Evolutionary conservation across 2,329 filamentous ascomycete species (phyloP).

Genomic region (Microsporum ferrugineum): DNA sequence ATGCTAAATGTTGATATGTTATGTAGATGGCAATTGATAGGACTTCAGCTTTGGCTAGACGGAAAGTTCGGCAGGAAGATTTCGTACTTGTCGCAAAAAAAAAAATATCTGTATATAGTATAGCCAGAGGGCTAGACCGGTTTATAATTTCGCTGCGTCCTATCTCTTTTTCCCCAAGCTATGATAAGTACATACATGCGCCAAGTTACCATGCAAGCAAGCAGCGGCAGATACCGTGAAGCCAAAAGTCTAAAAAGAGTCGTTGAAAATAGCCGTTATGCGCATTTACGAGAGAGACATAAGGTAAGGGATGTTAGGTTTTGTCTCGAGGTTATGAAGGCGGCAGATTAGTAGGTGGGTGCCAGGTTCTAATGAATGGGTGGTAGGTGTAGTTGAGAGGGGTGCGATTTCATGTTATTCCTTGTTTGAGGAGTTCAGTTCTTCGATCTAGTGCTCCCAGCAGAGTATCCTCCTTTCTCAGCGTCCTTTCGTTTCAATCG

Average conservation of each 20-base stretch:
- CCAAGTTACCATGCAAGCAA: neutral
- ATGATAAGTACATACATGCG: neutral
- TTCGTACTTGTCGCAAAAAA: too few relatives aligned
- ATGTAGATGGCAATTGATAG: too few relatives aligned
- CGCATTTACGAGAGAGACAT: neutral
- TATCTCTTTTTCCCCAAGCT: neutral
- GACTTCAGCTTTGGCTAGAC: too few relatives aligned
- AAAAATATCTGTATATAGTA: too few relatives aligned
- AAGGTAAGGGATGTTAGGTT: neutral
- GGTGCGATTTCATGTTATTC: neutral
- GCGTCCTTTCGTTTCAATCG: slow-evolving; percentile 28
- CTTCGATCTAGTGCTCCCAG: neutral
- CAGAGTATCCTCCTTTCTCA: slow-evolving; percentile 7
- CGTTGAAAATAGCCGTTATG: neutral
- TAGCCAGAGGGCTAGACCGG: too few relatives aligned
- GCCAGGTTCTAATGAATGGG: neutral
- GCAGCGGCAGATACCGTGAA: neutral
- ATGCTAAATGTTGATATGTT: too few relatives aligned
- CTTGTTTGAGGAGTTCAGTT: neutral
- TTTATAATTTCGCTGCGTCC: neutral
- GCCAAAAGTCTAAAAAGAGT: neutral
- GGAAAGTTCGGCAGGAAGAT: too few relatives aligned
- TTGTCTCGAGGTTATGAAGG: neutral
- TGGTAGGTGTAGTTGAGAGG: neutral
- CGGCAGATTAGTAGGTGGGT: neutral